Base-by-base conservation (phyloP, 2,329 filamentous ascomycete species). In the Ceratocystis cacaofunesta region DNA sequence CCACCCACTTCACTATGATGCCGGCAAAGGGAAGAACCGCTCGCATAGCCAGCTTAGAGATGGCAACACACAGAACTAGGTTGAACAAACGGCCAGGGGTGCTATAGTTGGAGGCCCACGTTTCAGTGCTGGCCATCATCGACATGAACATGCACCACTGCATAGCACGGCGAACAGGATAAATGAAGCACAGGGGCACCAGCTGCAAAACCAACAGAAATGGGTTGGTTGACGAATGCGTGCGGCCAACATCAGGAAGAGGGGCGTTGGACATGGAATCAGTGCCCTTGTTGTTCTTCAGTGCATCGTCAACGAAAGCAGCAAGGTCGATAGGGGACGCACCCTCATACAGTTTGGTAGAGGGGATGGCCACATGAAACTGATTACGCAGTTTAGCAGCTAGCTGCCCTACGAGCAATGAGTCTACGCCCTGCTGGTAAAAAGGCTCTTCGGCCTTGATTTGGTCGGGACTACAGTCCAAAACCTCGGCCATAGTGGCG, bases 61-160 rank as follows among this genome's bases (percentile, higher is more conserved):
- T 71, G 6, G 75, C 66, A 52, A 82, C 77, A 6, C 75, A 76
- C 10, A 80, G 55, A 0, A 77, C 74, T 19, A 84, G 73, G 66
- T 79, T 77, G 65, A 83, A 65, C 12, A 83, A 72, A 44, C 80
- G 76, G 5, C 80, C 80, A 3, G 73, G 69, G 0, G 80, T 69
- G 48, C 70, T 72, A 0, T 72, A 36, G 58, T 75, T 75, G 1
- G 78, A 79, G 3, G 72, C 69, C 73, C 76, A 77, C 2, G 67
- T 44, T 52, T 77, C 74, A 0, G 74, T 75, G 28, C 75, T 75
- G 36, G 75, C 73, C 61, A 83, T 72, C 4, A 75, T 72, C 63
- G 79, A 75, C 58, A 83, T 75, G 70, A 83, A 82, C 15, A 79
- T 64, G 0, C 79, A 79, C 81, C 80, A 83, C 63, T 79, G 78